Evolutionary conservation across 75 land plant genomes (phyloP), one percentile per base, ranked within the genome.

Genomic region (Pinus tabuliformis): DNA sequence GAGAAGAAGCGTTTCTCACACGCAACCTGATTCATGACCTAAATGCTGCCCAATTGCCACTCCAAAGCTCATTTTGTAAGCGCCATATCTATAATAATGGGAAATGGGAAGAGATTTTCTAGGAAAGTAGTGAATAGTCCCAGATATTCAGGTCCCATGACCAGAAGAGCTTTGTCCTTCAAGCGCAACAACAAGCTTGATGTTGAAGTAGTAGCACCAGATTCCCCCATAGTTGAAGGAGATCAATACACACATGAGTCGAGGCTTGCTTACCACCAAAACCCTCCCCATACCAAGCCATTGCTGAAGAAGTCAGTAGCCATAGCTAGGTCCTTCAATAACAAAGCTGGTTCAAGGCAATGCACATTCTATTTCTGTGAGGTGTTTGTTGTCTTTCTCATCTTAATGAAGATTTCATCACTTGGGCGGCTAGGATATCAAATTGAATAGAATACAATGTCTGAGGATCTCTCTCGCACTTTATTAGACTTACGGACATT

Each of bases 101-200:
- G 20, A 20, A 36, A 36, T 65, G 42, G 20, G 9, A 36, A 16
- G 16, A 65, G 37, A 36, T 18, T 18, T 6, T 65, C 33, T 36
- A 45, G 70, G 49, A 81, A 85, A 57, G 72, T 86, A 14, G 80
- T 84, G 81, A 79, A 81, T 77, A 85, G 88, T 75, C 88, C 91
- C 1, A 75, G 91, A 22, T 83, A 75, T 79, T 74, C 92, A 61
- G 83, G 83, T 22, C 70, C 88, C 37, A 86, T 84, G 87, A 88
- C 87, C 30, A 82, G 91, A n/a, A 79, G 93, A 18, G 79, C 85
- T 18, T 78, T 78, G 61, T 91, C 90, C 30, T 91, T 91, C 87
- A 91, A 91, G 76, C 82, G 88, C 36, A 59, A 21, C 79, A 64
- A 20, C 75, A 61, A n/a, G 70, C 49, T 18, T 17, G 70, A 66